Evolutionary conservation across 2,329 filamentous ascomycete genomes (phyloP).

Genomic region (Phialemoniopsis sp.): DNA sequence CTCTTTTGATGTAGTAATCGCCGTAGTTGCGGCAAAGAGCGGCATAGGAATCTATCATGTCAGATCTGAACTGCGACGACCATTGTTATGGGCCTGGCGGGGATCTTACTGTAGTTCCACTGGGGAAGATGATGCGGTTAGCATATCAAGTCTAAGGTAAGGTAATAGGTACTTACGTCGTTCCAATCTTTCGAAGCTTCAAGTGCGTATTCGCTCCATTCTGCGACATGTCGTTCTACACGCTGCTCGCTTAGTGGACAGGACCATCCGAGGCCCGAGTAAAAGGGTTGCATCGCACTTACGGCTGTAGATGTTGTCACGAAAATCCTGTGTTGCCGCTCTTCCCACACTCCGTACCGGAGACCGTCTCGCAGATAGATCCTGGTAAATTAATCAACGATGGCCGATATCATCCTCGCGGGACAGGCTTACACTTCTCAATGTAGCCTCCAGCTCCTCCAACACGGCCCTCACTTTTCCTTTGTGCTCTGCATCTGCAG

Average conservation of each 20-base stretch:
- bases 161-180: background rate
- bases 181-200: background rate
- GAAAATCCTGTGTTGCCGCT: background rate
- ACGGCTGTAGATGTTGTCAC: too few relatives aligned
- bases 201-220: background rate
- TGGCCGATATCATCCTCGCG: background rate
- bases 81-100: conserved; percentile 14
- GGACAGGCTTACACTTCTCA: conserved; percentile 22
- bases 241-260: too few relatives aligned
- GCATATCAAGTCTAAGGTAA: background rate
- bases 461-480: conserved; percentile 23
- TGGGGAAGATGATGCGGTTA: background rate
- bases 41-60: conserved; percentile 22
- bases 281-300: too few relatives aligned
- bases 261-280: too few relatives aligned
- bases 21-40: conserved; percentile 40
- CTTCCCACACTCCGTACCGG: background rate
- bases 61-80: background rate
- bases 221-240: too few relatives aligned
- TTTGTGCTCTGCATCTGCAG: conserved; percentile 28
- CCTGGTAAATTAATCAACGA: background rate
- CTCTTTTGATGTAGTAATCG: conserved; percentile 21
- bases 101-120: conserved; percentile 23
- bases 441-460: conserved; percentile 19
- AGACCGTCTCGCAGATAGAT: background rate